These are phyloP conservation scores for Auxenochlorella pyrenoidosa DNA, from an alignment of 139 green algal genomes.

Conservation along the genomic window DNA sequence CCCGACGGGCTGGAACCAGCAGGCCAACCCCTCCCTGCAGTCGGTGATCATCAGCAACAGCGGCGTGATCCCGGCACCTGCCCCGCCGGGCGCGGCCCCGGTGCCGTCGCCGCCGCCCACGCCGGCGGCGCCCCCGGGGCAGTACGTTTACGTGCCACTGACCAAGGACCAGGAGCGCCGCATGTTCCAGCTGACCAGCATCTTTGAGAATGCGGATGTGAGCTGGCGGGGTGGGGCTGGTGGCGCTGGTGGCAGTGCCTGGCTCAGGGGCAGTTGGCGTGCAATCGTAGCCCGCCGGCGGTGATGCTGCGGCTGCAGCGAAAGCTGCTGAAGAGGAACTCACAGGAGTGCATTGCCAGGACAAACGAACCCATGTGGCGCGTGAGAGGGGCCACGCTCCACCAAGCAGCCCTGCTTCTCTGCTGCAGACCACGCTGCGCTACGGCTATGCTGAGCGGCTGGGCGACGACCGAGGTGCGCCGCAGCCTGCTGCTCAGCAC, in stretches of 20 bases:
- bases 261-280: no score
- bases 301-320: no score
- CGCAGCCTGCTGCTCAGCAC: no score
- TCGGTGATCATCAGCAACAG: not conserved
- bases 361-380: no score
- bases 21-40: not conserved
- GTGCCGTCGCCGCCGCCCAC: not conserved
- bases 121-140: not conserved
- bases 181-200: constrained; percentile 42
- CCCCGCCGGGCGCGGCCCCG: not conserved
- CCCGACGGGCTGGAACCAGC: not conserved
- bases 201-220: constrained; percentile 48
- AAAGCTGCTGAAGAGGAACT: no score
- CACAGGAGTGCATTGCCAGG: no score
- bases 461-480: constrained; percentile 7
- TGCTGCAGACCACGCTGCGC: constrained; percentile 25
- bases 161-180: constrained; percentile 34
- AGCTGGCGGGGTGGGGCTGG: not conserved
- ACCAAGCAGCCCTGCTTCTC: not conserved
- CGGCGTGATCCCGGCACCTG: not conserved
- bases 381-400: not conserved
- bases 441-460: constrained; percentile 18
- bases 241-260: not conserved
- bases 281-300: no score
- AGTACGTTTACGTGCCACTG: constrained; percentile 19